These are phyloP conservation scores for Arabidopsis suecica DNA, from an alignment of 345 rosid species.

Conservation along the genomic window DNA sequence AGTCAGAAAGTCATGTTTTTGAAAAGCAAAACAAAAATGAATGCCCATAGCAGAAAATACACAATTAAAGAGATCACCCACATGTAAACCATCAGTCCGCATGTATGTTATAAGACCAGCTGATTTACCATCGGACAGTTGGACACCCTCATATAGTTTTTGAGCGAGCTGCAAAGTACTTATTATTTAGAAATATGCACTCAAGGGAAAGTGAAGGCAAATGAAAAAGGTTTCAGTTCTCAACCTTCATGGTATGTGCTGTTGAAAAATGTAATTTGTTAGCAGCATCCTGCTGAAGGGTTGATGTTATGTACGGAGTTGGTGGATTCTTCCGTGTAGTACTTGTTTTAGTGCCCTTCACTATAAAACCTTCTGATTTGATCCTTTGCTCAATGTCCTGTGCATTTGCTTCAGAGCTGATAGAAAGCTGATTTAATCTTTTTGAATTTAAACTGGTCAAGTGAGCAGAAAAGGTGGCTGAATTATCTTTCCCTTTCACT, in stretches of 20 bases:
- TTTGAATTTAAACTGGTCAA: conserved; percentile 69
- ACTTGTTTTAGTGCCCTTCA: conserved; percentile 62
- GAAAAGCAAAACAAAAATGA: conserved; percentile 4
- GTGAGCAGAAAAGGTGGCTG: conserved; percentile 58
- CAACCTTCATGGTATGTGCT: conserved; percentile 87
- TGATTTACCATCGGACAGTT: conserved; percentile 69
- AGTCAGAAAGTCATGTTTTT: conserved; percentile 4
- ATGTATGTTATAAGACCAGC: conserved; percentile 91
- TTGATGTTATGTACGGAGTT: conserved; percentile 93
- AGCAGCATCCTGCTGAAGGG: conserved; percentile 99
- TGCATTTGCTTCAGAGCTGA: conserved; percentile 64
- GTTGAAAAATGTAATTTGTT: conserved; percentile 80
- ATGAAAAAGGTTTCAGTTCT: conserved; percentile 25
- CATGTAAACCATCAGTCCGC: conserved; percentile 98
- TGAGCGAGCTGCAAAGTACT: conserved; percentile 82
- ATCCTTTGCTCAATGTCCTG: conserved; percentile 63
- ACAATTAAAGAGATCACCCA: conserved; percentile 51
- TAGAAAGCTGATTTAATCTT: conserved; percentile 78
- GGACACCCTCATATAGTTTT: conserved; percentile 94
- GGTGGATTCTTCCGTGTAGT: conserved; percentile 76
- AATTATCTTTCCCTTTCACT: conserved; percentile 50
- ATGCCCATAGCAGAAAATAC: conserved; percentile 26
- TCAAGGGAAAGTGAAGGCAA: conserved; percentile 11
- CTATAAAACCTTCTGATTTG: conserved; percentile 56
- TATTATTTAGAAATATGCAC: conserved; percentile 30